Base-by-base conservation (phyloP, 1,284 basidiomycete species). In the Ustilago loliicola region DNA sequence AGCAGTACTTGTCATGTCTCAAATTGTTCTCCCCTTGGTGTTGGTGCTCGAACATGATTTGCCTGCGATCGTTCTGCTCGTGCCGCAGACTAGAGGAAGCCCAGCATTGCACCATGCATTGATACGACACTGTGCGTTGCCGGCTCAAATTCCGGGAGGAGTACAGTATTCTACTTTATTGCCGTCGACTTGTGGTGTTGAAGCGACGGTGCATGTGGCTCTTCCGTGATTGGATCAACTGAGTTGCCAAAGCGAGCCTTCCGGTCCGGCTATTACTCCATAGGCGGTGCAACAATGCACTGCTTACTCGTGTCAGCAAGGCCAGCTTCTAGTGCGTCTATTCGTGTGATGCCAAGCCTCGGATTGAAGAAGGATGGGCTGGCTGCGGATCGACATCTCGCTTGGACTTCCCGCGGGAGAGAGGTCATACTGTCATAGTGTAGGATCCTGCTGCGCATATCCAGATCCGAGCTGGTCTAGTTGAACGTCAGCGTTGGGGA, bases 41-140 rank as follows among this genome's bases (percentile, higher is more conserved):
- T 23, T 25, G 21, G 23, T 48, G n/a, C 21, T 48, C 23, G 10
- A 4, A 48, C 21, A 29, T 50, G 48, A 27, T 29, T 17, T 29
- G 48, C 27, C 27, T 27, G n/a, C 45, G 45, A 47, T n/a, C 45
- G 4, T n/a, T 47, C 40, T 6, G 7, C 23, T 23, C 23, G n/a
- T 47, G n/a, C 45, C 45, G 45, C 45, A 47, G 45, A 4, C 45
- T 23, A 13, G 17, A 13, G n/a, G 7, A 47, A n/a, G 36, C 42
- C 7, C 19, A 1, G 51, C 50, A 51, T 52, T 29, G 25, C 27
- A 27, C 4, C 0, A 29, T 52, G 50, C 50, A 53, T n/a, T 9
- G 48, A 53, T n/a, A 53, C 51, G 51, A 53, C 30, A 30, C 50
- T 45, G 15, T 53, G 51, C 29, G 30, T 52, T 34, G 51, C 51